These are phyloP conservation scores for Candida khao-thaluensis DNA, from an alignment of 805 yeast genomes.

Conservation along the genomic window DNA sequence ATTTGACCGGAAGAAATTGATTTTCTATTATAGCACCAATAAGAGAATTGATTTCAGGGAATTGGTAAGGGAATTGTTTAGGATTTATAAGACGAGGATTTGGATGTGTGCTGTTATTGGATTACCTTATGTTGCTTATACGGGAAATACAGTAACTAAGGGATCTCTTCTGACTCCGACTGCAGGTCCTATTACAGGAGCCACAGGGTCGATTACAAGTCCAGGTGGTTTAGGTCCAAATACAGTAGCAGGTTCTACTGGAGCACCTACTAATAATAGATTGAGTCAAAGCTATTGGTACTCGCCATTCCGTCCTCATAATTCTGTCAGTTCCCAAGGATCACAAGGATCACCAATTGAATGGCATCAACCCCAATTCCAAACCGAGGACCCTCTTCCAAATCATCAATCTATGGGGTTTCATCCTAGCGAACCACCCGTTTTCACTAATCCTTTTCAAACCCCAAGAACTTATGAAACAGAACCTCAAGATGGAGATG, in stretches of 20 bases:
- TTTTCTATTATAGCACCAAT: conserved; percentile 60
- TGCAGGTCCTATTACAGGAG: too few relatives aligned
- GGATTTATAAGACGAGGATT: conserved; percentile 46
- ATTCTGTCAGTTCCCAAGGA: conserved; percentile 2
- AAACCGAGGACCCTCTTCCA: background rate
- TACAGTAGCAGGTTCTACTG: background rate
- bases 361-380: conserved; percentile 6
- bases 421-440: background rate
- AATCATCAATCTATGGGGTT: background rate
- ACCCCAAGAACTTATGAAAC: conserved; percentile 1
- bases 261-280: background rate
- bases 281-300: conserved; percentile 4
- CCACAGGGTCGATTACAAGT: background rate
- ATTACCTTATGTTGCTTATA: conserved; percentile 26
- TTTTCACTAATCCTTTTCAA: conserved; percentile 5
- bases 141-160: too few relatives aligned
- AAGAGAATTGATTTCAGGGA: conserved; percentile 60
- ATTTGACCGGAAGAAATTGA: conserved; percentile 74
- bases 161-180: too few relatives aligned
- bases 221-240: too few relatives aligned
- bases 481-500: conserved; percentile 7
- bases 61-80: conserved; percentile 44
- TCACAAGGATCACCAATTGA: conserved; percentile 8
- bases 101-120: conserved; percentile 77
- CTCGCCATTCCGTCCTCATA: conserved; percentile 3